A percentile compares a stretch with the other conserved stretches of the same genome.
phyloP scores from a whole-genome alignment of 495 filamentous ascomycete genomes.

The Penicillium steckii region DNA sequence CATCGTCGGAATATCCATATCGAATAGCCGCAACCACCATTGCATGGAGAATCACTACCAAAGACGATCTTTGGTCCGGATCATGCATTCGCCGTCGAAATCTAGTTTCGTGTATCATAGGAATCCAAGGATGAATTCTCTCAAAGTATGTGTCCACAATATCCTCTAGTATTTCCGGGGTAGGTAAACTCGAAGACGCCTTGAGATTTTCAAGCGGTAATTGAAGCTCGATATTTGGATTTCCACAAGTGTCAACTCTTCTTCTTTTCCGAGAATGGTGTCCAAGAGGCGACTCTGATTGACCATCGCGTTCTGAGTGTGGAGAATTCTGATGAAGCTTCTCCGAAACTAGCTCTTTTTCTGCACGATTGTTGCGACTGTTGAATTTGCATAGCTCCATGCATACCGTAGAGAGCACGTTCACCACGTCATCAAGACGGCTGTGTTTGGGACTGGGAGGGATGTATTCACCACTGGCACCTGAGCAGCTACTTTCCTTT shows the following conservation, averaged over 20 bases:
- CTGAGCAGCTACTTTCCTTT: neutral
- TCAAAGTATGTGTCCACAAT: slow-evolving; percentile 32
- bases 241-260: slow-evolving; percentile 5
- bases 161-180: slow-evolving; percentile 22
- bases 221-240: slow-evolving; percentile 1
- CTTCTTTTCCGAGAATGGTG: neutral
- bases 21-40: slow-evolving; percentile 8
- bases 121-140: slow-evolving; percentile 39
- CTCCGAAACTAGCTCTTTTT: neutral
- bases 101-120: slow-evolving; percentile 34
- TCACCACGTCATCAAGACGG: neutral
- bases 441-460: neutral
- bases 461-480: neutral
- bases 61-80: slow-evolving; percentile 2
- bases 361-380: neutral
- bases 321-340: neutral
- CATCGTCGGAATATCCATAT: neutral
- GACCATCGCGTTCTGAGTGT: neutral
- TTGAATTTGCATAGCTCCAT: slow-evolving; percentile 6
- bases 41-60: slow-evolving; percentile 9
- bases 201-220: slow-evolving; percentile 5
- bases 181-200: slow-evolving; percentile 14
- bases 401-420: slow-evolving; percentile 1
- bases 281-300: neutral
- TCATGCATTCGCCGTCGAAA: slow-evolving; percentile 24